Percentiles rank a stretch among this genome's conserved stretches.
Evolutionary conservation across 192 early-diverging fungal species (phyloP).

Genomic region (Linnemannia zychae): DNA sequence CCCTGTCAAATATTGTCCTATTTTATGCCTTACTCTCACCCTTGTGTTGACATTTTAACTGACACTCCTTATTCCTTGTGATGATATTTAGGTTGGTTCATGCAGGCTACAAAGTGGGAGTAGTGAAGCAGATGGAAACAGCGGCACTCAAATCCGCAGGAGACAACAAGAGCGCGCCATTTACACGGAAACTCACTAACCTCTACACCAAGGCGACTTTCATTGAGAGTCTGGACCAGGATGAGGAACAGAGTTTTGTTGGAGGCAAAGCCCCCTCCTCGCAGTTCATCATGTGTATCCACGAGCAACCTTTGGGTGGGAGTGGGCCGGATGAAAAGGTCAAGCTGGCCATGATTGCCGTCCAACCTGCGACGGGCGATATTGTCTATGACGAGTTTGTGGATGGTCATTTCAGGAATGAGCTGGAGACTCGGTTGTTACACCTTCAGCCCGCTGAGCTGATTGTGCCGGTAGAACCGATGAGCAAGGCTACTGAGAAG

Average conservation of each 20-base stretch:
- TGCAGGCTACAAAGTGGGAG: slow-evolving; percentile 88
- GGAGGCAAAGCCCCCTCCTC: slow-evolving; percentile 14
- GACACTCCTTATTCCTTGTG: not conserved
- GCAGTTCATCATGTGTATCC: slow-evolving; percentile 67
- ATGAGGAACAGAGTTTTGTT: slow-evolving; percentile 36
- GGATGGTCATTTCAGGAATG: slow-evolving; percentile 71
- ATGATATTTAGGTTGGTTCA: slow-evolving; percentile 71
- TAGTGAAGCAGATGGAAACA: slow-evolving; percentile 87
- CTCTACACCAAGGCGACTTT: slow-evolving; percentile 79
- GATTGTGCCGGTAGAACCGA: slow-evolving; percentile 62
- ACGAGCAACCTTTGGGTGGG: slow-evolving; percentile 58
- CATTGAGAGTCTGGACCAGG: slow-evolving; percentile 56
- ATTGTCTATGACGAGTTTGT: slow-evolving; percentile 80
- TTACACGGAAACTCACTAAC: slow-evolving; percentile 74
- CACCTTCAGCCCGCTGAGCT: slow-evolving; percentile 78
- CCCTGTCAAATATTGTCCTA: not conserved
- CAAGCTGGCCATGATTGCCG: slow-evolving; percentile 65
- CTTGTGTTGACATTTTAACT: not conserved
- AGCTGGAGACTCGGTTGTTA: slow-evolving; percentile 77
- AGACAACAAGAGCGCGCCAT: slow-evolving; percentile 75
- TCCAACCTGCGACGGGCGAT: slow-evolving; percentile 76
- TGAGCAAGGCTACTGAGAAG: slow-evolving; percentile 73
- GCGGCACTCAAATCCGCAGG: slow-evolving; percentile 87
- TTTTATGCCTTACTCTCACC: not conserved
- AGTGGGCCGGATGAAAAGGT: slow-evolving; percentile 61